A percentile compares a stretch with the other conserved stretches of the same genome.
These are phyloP conservation scores for Globisporangium polare DNA, from an alignment of 352 stramenopile genomes.

Conservation along the genomic window DNA sequence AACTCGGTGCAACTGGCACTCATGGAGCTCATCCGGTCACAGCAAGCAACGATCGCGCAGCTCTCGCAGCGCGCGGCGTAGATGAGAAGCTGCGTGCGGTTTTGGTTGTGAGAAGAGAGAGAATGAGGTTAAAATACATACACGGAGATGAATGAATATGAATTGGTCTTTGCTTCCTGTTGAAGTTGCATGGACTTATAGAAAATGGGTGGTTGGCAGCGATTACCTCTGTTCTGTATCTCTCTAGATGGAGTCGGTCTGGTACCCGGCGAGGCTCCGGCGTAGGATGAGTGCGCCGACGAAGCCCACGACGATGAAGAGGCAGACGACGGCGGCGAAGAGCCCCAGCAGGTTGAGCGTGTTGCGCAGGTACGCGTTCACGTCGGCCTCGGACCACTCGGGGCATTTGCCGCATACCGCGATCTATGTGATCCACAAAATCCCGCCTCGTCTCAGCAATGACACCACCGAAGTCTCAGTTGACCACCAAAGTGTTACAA, in stretches of 20 bases:
- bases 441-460: neutral
- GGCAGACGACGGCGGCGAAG: conserved; percentile 57
- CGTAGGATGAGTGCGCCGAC: conserved; percentile 64
- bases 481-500: too few species aligned
- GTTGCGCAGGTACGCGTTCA: conserved; percentile 63
- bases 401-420: conserved; percentile 69
- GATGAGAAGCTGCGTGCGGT: neutral
- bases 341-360: conserved; percentile 63
- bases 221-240: neutral
- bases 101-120: conserved; percentile 1
- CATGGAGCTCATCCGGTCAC: conserved; percentile 35
- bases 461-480: neutral
- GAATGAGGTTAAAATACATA: conserved; percentile 1
- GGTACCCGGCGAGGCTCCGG: conserved; percentile 70
- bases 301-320: conserved; percentile 78
- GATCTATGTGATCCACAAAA: conserved; percentile 30
- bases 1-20: conserved; percentile 72
- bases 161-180: conserved; percentile 11
- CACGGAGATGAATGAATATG: conserved; percentile 22
- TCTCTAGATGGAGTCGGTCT: conserved; percentile 77
- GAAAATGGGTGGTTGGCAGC: neutral
- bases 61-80: conserved; percentile 24
- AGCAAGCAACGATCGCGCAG: conserved; percentile 31
- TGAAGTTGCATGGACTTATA: neutral
- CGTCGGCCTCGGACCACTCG: conserved; percentile 66